Conservation (phyloP, 176 grass and related monocot species). For the Lolium rigidum region DNA sequence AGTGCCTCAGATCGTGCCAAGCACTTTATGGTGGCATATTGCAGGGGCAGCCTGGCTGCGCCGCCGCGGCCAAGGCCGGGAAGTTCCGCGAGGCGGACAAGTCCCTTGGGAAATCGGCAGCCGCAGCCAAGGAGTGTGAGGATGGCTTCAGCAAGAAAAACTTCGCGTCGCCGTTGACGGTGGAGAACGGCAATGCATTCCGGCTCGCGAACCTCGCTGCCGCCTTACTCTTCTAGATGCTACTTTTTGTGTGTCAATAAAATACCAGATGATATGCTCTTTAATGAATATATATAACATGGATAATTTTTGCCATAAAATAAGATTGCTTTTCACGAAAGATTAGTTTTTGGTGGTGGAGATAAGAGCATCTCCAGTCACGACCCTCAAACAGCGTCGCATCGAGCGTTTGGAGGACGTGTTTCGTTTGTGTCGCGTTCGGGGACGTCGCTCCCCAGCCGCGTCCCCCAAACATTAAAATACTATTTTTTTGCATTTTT, state of each 20-base stretch:
- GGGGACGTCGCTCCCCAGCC: too few relatives aligned
- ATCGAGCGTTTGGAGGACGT: too few relatives aligned
- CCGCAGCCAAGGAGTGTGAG: background rate
- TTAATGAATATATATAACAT: background rate
- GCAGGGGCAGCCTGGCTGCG: background rate
- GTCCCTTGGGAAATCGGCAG: background rate
- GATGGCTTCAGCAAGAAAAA: background rate
- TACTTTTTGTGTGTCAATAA: background rate
- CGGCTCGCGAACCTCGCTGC: background rate
- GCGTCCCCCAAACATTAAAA: too few relatives aligned
- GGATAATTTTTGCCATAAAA: background rate
- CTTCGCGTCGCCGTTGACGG: background rate
- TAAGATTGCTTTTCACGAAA: background rate
- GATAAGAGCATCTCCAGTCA: too few relatives aligned
- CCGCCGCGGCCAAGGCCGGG: background rate
- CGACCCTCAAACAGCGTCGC: too few relatives aligned
- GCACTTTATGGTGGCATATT: background rate
- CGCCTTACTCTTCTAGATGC: background rate
- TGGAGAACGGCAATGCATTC: slow-evolving; percentile 1
- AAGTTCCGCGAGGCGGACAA: background rate
- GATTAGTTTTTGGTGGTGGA: too few relatives aligned
- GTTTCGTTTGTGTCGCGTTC: too few relatives aligned
- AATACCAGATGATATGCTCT: background rate
- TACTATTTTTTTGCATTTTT: too few relatives aligned
- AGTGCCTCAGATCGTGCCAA: slow-evolving; percentile 6